phyloP scores from a whole-genome alignment of 2,329 filamentous ascomycete species.

The Aureobasidium musti region DNA sequence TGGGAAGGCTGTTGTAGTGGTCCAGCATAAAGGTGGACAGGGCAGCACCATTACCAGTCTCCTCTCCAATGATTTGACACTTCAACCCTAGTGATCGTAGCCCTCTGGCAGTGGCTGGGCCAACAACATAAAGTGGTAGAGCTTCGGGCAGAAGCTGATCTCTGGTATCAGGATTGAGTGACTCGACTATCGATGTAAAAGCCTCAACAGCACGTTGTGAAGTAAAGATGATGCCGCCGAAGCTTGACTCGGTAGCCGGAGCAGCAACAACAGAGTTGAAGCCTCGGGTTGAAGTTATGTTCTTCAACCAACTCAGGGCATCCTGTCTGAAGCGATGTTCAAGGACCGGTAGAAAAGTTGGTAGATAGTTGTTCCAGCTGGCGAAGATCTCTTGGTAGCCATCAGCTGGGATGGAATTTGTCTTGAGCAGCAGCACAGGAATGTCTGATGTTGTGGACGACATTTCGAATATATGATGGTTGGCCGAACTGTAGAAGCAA shows the following conservation, averaged over 20 bases:
- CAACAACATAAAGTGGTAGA: conserved; percentile 74
- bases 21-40: conserved; percentile 76
- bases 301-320: conserved; percentile 57
- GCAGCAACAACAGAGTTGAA: conserved; percentile 40
- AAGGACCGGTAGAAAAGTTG: conserved; percentile 74
- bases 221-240: conserved; percentile 80
- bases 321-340: conserved; percentile 67
- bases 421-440: conserved; percentile 75
- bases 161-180: conserved; percentile 45
- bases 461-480: conserved; percentile 19
- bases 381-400: conserved; percentile 70
- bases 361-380: conserved; percentile 54
- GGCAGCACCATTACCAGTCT: conserved; percentile 81
- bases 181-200: conserved; percentile 64
- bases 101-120: conserved; percentile 76
- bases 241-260: conserved; percentile 46
- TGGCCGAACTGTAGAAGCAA: conserved; percentile 20
- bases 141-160: conserved; percentile 48
- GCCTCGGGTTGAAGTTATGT: conserved; percentile 52
- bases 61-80: conserved; percentile 70
- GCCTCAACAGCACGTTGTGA: conserved; percentile 82
- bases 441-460: conserved; percentile 33
- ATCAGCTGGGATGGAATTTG: conserved; percentile 69
- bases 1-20: conserved; percentile 63
- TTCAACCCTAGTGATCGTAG: conserved; percentile 57